Base-by-base conservation (phyloP, 2,329 filamentous ascomycete genomes). In the Atkinsonella texensis region DNA sequence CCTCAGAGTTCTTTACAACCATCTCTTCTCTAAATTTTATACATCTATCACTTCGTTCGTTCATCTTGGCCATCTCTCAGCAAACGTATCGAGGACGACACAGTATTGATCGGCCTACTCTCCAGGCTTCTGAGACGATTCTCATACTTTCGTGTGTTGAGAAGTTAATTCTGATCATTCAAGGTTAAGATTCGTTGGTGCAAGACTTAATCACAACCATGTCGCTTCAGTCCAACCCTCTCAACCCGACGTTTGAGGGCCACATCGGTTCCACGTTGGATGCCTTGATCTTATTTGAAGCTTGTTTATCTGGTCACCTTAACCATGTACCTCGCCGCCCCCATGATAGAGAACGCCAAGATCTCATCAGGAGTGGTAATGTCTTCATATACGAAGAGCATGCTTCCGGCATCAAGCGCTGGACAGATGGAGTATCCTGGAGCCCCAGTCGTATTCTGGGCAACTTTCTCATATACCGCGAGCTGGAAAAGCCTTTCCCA, bases 361-460 rank as follows among this genome's bases (percentile, higher is more conserved):
- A 80, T 18, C 78, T 95, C 49, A 93, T 95, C 63, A 79, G 79
- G 58, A 94, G 88, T 58, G 90, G 90, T 38, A 85, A 85, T 58
- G 80, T 95, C 46, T 93, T 95, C 68, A 87, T 95, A 57, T 96
- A 95, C 66, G 89, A 95, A 62, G 89, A 95, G 65, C 84, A 88
- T 55, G 84, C 87, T 0, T 94, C 89, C 0, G 89, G 89, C 5
- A 95, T 95, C 70, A 94, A 94, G 70, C 78, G 90, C 52, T 96
- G 90, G 90, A 95, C 89, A 0, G 90, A 96, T 59, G 89, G 90
- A 13, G 81, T 91, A 11, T 84, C 85, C 7, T 96, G 90, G 90
- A 94, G 87, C 59, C 90, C 90, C 0, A 94, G 84, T 66, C 83
- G 86, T 15, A 91, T 94, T 46, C 74, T 91, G 46, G 85, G 84